Percentiles rank a stretch among this genome's conserved stretches.
phyloP scores from a whole-genome alignment of 192 early-diverging fungal genomes.

The Backusella mclennaniae region DNA sequence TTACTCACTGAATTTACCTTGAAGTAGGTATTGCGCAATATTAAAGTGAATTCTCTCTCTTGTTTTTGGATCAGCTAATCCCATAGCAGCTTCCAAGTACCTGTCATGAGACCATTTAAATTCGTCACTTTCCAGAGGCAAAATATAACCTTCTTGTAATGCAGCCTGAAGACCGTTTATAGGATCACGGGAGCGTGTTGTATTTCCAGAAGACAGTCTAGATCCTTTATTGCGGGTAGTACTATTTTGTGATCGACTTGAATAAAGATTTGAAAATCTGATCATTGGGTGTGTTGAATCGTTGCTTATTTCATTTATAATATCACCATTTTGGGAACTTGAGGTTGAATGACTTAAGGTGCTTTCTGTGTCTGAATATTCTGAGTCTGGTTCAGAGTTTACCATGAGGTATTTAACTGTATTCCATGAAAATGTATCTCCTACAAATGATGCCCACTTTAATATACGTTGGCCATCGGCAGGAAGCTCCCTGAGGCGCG shows the following conservation, averaged over 20 bases:
- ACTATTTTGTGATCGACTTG: not conserved
- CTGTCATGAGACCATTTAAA: constrained; percentile 37
- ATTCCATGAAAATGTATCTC: constrained; percentile 34
- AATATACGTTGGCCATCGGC: constrained; percentile 28
- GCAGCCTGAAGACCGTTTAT: constrained; percentile 35
- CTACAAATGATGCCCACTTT: constrained; percentile 37
- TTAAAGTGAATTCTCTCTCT: constrained; percentile 31
- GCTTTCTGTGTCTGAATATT: constrained; percentile 17
- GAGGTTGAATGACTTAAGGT: not conserved
- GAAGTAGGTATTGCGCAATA: constrained; percentile 21
- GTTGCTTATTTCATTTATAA: not conserved
- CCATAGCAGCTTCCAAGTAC: constrained; percentile 34
- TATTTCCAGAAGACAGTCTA: not conserved
- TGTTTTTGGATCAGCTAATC: constrained; percentile 16
- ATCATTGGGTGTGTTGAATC: not conserved
- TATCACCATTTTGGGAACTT: not conserved
- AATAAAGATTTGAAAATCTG: not conserved
- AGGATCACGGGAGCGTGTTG: constrained; percentile 8
- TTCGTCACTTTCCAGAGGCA: constrained; percentile 31
- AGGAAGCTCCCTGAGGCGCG: constrained; percentile 22
- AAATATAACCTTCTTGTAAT: constrained; percentile 32
- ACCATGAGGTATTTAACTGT: constrained; percentile 29
- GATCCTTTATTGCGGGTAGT: not conserved
- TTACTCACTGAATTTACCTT: constrained; percentile 8
- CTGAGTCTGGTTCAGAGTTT: constrained; percentile 18